A percentile compares a stretch with the other conserved stretches of the same genome.
phyloP scores from a whole-genome alignment of 2,329 filamentous ascomycete species.

The Colletotrichum melonis region DNA sequence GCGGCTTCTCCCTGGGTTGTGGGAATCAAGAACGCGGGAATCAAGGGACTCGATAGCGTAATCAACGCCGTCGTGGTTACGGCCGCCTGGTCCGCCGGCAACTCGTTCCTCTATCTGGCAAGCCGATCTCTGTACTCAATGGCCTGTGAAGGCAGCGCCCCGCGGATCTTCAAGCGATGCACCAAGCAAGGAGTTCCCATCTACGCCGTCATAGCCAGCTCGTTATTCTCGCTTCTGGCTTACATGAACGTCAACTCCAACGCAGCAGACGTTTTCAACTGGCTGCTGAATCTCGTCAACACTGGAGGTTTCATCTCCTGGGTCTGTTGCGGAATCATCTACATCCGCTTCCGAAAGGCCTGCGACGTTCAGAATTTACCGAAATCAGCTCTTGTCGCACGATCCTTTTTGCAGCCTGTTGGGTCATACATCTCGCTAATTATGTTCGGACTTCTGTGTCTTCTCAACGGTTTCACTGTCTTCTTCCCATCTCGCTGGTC shows the following conservation, averaged over 20 bases:
- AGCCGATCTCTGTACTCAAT: slow-evolving; percentile 57
- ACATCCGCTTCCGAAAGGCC: slow-evolving; percentile 68
- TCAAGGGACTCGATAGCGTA: not conserved
- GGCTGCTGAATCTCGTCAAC: slow-evolving; percentile 65
- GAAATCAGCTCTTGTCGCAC: not conserved
- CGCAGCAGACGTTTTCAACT: slow-evolving; percentile 70
- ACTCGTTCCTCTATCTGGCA: slow-evolving; percentile 33
- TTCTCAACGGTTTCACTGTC: not conserved
- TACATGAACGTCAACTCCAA: slow-evolving; percentile 69
- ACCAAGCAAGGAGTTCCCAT: slow-evolving; percentile 11
- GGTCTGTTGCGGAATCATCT: slow-evolving; percentile 65
- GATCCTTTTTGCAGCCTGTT: not conserved
- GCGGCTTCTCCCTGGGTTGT: not conserved
- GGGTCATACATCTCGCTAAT: not conserved
- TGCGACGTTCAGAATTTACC: slow-evolving; percentile 52
- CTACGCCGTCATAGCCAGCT: slow-evolving; percentile 54
- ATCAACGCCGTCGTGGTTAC: not conserved
- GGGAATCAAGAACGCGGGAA: not conserved
- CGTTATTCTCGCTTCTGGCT: slow-evolving; percentile 70
- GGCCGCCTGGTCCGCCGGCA: not conserved
- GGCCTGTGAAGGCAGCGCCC: slow-evolving; percentile 2
- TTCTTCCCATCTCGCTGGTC: not conserved
- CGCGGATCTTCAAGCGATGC: not conserved
- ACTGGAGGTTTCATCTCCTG: slow-evolving; percentile 55
- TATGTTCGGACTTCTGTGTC: not conserved